These are phyloP conservation scores for Bruguiera sexangula DNA, from an alignment of 345 rosid genomes.

Conservation along the genomic window DNA sequence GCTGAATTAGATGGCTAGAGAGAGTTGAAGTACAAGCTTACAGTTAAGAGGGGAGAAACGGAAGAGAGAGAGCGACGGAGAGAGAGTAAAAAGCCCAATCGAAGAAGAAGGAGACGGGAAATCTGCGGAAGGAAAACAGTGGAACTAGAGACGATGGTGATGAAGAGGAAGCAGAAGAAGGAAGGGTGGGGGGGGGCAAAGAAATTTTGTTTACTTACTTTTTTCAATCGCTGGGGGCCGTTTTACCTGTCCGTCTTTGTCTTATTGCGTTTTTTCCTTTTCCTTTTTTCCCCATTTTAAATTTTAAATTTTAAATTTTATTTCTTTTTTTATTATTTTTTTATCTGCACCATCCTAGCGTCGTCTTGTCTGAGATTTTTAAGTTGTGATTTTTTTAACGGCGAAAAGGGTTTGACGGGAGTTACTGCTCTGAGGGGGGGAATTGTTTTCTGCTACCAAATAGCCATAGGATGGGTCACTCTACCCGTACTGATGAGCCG, in stretches of 20 bases:
- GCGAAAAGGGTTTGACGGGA: no score
- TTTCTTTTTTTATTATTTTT: no score
- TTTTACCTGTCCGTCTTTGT: conserved; percentile 22
- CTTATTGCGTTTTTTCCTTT: neutral
- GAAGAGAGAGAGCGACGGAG: neutral
- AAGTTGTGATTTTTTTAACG: no score
- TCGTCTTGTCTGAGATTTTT: no score
- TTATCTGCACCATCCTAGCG: no score
- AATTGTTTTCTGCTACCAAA: no score
- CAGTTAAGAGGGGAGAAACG: conserved; percentile 11
- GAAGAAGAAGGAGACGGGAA: conserved; percentile 16
- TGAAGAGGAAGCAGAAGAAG: neutral
- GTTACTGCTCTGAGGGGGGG: no score
- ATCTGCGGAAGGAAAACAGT: conserved; percentile 18
- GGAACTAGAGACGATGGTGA: neutral
- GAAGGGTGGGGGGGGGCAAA: conserved; percentile 1
- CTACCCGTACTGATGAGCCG: no score
- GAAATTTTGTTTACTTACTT: conserved; percentile 23
- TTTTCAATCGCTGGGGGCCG: neutral
- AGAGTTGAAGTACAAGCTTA: conserved; percentile 23
- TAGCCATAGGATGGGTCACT: no score
- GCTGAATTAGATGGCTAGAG: neutral
- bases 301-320: no score
- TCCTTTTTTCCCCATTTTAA: neutral
- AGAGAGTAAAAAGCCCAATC: conserved; percentile 21